Evolutionary conservation across 805 yeast genomes (phyloP), one percentile per base, ranked within the genome.

Genomic region (Wickerhamiella siamensis): DNA sequence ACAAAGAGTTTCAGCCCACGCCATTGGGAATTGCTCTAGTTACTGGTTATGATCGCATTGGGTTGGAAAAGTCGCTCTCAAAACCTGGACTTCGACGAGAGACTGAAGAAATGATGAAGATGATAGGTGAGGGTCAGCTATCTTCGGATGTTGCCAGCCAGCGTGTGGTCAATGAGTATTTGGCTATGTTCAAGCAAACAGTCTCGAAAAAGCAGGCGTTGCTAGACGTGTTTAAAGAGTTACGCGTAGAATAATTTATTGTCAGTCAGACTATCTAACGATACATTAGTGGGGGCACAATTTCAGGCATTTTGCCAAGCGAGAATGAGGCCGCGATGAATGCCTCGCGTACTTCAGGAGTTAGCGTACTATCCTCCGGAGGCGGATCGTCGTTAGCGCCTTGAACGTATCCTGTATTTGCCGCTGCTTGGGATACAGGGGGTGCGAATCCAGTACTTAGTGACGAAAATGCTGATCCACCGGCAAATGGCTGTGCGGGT

Each of bases 21-120:
- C 71, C 72, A 5, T 63, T 91, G 8, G 99, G 98, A 0, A 74
- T 79, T 60, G 86, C 91, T 0, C 63, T 91, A 9, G 88, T 84
- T 22, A 87, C 80, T 54, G 95, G 95, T 1, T 86, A 91, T 58
- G 86, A 83, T 43, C 69, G 71, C 35, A 73, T 91, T 43, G 84
- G 81, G 3, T 69, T 83, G 24, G 86, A 84, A 51, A 63, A 69
- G 44, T 77, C 88, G 1, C 66, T 91, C 46, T 79, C 95, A 0
- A 88, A 91, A 52, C 99, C 99, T 3, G 81, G 82, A 51, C 61
- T 91, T 45, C 66, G 99, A 42, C 76, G 79, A 41, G 75, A 73
- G 34, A 64, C 91, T 57, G 98, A 91, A 54, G 62, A 57, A 14
- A 71, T 74, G 38, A 64, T 91, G 53, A 71, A 65, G 42, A 67